Evolutionary conservation across 1,284 basidiomycete species (phyloP).

Genomic region (Ceratobasidium sp.): DNA sequence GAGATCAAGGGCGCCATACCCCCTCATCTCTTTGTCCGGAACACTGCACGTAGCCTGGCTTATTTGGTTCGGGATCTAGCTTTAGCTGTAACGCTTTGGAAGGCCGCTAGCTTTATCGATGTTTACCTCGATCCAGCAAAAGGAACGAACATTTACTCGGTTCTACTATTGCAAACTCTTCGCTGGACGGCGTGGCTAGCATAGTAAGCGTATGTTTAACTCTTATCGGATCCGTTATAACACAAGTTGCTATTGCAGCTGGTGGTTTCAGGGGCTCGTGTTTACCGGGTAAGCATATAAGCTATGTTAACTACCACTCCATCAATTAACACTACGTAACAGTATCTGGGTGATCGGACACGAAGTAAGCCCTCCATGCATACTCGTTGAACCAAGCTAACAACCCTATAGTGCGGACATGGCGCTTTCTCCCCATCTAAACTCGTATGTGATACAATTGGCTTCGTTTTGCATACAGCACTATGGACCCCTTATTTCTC

Average conservation of each 20-base stretch:
- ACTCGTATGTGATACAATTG: slow-evolving; percentile 38
- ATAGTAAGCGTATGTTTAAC: slow-evolving; percentile 1
- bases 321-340: slow-evolving; percentile 49
- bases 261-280: slow-evolving; percentile 71
- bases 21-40: slow-evolving; percentile 58
- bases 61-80: slow-evolving; percentile 62
- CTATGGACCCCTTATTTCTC: slow-evolving; percentile 58
- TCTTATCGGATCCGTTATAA: not conserved
- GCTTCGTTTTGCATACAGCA: slow-evolving; percentile 50
- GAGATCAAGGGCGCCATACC: slow-evolving; percentile 68
- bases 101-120: slow-evolving; percentile 61
- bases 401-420: slow-evolving; percentile 27
- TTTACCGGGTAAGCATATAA: slow-evolving; percentile 50
- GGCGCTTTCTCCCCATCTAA: slow-evolving; percentile 46
- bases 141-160: slow-evolving; percentile 45
- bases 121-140: slow-evolving; percentile 53
- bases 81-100: slow-evolving; percentile 61
- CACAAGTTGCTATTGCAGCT: slow-evolving; percentile 53
- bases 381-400: slow-evolving; percentile 45
- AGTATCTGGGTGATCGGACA: slow-evolving; percentile 73
- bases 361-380: slow-evolving; percentile 59
- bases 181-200: slow-evolving; percentile 59
- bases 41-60: slow-evolving; percentile 55
- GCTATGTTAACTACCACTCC: not conserved
- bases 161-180: slow-evolving; percentile 54